These are phyloP conservation scores for Sporothrix variecibatus DNA, from an alignment of 2,329 filamentous ascomycete genomes.

Conservation along the genomic window DNA sequence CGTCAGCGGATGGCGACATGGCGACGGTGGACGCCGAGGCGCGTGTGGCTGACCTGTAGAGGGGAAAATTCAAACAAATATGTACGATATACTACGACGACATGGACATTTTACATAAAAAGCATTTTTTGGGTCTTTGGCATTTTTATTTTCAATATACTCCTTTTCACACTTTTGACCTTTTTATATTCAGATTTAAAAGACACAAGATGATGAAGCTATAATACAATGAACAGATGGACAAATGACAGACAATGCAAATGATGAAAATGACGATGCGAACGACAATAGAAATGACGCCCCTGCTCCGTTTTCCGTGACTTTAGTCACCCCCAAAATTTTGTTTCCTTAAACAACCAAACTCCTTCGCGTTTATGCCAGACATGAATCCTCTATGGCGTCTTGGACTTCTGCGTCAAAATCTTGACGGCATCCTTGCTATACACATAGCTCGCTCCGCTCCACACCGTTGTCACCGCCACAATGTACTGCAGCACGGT, in stretches of 20 bases:
- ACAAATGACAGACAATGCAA: neutral
- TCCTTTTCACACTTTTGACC: neutral
- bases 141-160: neutral
- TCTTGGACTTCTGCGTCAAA: conserved; percentile 46
- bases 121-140: conserved; percentile 1
- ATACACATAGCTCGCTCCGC: conserved; percentile 87
- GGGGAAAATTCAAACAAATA: neutral
- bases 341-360: too few species aligned
- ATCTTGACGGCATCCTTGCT: conserved; percentile 92
- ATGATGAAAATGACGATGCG: neutral
- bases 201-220: conserved; percentile 6
- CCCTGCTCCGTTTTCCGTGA: neutral
- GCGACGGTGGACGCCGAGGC: conserved; percentile 46
- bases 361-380: too few species aligned
- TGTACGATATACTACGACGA: conserved; percentile 16
- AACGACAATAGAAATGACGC: neutral
- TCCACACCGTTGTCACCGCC: conserved; percentile 88
- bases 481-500: conserved; percentile 71
- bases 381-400: neutral
- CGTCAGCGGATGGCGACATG: conserved; percentile 39
- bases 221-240: conserved; percentile 14
- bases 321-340: neutral
- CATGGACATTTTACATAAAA: conserved; percentile 4
- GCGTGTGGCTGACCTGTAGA: conserved; percentile 41
- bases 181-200: neutral